These are phyloP conservation scores for Lactarius vividus DNA, from an alignment of 768 basidiomycete species.

Conservation along the genomic window DNA sequence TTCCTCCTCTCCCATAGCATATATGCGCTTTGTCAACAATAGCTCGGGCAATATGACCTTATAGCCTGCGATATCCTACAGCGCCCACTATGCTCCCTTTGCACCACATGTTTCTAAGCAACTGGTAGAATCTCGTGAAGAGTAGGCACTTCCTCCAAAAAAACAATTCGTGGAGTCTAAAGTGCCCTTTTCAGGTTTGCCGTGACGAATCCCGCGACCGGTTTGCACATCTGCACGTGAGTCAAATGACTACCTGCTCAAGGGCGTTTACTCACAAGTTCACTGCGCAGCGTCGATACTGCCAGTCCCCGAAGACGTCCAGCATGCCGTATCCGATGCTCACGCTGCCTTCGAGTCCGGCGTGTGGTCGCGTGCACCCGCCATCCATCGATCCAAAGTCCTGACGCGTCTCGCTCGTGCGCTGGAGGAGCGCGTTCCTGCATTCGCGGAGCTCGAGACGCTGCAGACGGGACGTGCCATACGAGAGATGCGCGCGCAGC, in stretches of 20 bases:
- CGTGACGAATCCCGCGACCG: constrained; percentile 68
- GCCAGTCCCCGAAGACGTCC: constrained; percentile 53
- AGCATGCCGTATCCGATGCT: constrained; percentile 50
- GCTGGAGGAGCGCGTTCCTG: constrained; percentile 54
- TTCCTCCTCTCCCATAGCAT: background rate
- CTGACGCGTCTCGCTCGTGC: constrained; percentile 62
- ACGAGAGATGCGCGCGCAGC: constrained; percentile 79
- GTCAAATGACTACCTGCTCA: background rate
- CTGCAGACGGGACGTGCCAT: constrained; percentile 80
- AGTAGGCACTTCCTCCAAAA: background rate
- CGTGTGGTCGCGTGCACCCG: constrained; percentile 64
- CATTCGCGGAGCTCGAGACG: constrained; percentile 64
- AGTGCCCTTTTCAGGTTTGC: constrained; percentile 40
- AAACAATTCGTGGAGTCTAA: too few relatives aligned
- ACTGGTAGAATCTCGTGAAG: constrained; percentile 10
- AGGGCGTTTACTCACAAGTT: background rate
- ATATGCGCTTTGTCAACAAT: background rate
- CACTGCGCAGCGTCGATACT: constrained; percentile 47
- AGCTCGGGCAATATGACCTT: background rate
- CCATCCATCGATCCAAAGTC: constrained; percentile 58
- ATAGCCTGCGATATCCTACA: constrained; percentile 11
- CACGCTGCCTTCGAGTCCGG: constrained; percentile 63
- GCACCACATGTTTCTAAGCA: constrained; percentile 5
- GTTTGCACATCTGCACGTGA: constrained; percentile 56
- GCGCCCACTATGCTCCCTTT: constrained; percentile 18